A percentile compares a stretch with the other conserved stretches of the same genome.
phyloP scores from a whole-genome alignment of 495 filamentous ascomycete species.

The Bathelium albidoporum region DNA sequence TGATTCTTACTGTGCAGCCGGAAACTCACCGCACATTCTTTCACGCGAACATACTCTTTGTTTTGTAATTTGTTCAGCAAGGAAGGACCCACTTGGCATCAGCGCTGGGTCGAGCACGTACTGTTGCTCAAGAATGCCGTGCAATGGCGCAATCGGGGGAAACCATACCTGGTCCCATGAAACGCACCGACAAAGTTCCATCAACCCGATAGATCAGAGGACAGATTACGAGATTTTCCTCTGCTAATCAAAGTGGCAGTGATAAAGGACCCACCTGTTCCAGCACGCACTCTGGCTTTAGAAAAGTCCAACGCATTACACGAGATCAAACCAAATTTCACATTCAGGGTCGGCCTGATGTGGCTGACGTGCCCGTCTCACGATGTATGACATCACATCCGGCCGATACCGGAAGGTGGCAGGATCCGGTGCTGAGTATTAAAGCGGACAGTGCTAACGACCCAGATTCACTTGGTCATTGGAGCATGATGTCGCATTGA shows the following conservation, averaged over 20 bases:
- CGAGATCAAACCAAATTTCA: not conserved
- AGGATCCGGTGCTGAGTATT: not conserved
- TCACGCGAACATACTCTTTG: not conserved
- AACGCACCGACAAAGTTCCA: not conserved
- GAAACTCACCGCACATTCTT: not conserved
- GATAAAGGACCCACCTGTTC: not conserved
- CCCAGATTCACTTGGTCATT: too few relatives aligned
- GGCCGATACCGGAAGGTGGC: not conserved
- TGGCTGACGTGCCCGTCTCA: not conserved
- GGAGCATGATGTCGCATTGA: too few relatives aligned
- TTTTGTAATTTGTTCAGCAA: not conserved
- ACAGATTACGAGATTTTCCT: not conserved
- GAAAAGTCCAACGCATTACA: not conserved
- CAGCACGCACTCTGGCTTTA: not conserved
- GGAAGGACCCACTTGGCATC: not conserved
- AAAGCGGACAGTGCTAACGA: too few relatives aligned
- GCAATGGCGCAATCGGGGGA: not conserved
- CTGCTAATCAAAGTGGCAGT: not conserved
- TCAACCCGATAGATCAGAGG: not conserved
- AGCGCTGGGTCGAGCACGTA: not conserved
- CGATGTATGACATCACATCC: slow-evolving; percentile 1
- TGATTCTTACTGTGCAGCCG: not conserved
- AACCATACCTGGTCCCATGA: not conserved
- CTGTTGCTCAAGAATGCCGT: not conserved
- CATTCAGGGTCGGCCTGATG: too few relatives aligned